Percentiles rank a stretch among this genome's conserved stretches.
These are phyloP conservation scores for Puccinia horiana DNA, from an alignment of 1,284 basidiomycete genomes.

Conservation along the genomic window DNA sequence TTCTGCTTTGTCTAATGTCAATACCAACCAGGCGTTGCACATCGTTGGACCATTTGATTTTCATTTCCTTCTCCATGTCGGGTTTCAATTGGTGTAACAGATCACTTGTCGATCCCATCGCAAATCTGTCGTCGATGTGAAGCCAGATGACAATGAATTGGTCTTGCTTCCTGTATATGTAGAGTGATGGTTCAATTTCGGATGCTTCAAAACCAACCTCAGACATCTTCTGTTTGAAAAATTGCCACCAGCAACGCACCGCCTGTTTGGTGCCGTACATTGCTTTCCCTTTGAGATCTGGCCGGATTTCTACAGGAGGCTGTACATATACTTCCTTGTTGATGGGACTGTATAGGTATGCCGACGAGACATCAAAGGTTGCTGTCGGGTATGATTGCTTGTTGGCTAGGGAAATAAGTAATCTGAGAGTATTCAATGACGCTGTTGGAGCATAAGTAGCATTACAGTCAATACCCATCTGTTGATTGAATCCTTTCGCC, in stretches of 20 bases:
- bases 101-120: neutral
- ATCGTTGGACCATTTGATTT: neutral
- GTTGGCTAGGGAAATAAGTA: neutral
- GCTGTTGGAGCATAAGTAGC: slow-evolving; percentile 11
- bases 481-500: slow-evolving; percentile 4
- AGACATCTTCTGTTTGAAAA: neutral
- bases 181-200: too few relatives aligned
- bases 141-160: neutral
- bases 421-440: neutral
- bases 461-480: neutral
- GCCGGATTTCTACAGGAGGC: neutral
- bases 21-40: neutral
- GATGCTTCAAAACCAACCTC: neutral
- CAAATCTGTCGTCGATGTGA: neutral
- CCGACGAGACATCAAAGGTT: slow-evolving; percentile 10
- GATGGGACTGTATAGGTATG: slow-evolving; percentile 18
- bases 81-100: neutral
- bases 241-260: neutral
- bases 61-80: neutral
- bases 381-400: neutral
- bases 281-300: neutral
- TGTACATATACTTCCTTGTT: slow-evolving; percentile 11
- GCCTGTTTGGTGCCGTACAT: slow-evolving; percentile 1
- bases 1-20: neutral
- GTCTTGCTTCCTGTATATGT: too few relatives aligned